These are phyloP conservation scores for Candida ortonii DNA, from an alignment of 805 yeast genomes.

Conservation along the genomic window DNA sequence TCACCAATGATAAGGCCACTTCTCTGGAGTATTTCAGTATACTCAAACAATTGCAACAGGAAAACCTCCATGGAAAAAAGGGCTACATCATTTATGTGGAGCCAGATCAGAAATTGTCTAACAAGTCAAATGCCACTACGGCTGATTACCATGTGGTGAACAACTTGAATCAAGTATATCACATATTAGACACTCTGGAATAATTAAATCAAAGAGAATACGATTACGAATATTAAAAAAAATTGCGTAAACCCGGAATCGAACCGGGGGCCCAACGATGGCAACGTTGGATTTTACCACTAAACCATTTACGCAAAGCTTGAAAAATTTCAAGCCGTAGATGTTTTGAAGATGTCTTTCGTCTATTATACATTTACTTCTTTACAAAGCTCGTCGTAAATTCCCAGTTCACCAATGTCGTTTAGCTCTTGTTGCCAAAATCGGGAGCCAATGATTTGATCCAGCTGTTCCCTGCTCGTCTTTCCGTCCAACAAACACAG, in stretches of 20 bases:
- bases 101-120: not conserved
- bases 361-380: no score
- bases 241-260: conserved; percentile 28
- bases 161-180: conserved; percentile 7
- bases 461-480: conserved; percentile 22
- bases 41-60: conserved; percentile 18
- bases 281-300: conserved; percentile 29
- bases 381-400: conserved; percentile 11
- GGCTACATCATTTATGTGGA: conserved; percentile 25
- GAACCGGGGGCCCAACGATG: conserved; percentile 30
- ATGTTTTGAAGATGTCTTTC: not conserved
- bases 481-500: conserved; percentile 46
- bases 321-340: not conserved
- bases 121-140: no score
- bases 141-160: not conserved
- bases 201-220: not conserved
- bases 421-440: conserved; percentile 30
- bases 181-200: conserved; percentile 13
- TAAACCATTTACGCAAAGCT: conserved; percentile 28
- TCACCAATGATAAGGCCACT: conserved; percentile 24
- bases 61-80: conserved; percentile 2
- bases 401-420: conserved; percentile 24
- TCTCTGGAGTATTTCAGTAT: conserved; percentile 27
- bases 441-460: conserved; percentile 24
- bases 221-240: conserved; percentile 7